These are phyloP conservation scores for Camelina laxa DNA, from an alignment of 345 rosid genomes.

Conservation along the genomic window DNA sequence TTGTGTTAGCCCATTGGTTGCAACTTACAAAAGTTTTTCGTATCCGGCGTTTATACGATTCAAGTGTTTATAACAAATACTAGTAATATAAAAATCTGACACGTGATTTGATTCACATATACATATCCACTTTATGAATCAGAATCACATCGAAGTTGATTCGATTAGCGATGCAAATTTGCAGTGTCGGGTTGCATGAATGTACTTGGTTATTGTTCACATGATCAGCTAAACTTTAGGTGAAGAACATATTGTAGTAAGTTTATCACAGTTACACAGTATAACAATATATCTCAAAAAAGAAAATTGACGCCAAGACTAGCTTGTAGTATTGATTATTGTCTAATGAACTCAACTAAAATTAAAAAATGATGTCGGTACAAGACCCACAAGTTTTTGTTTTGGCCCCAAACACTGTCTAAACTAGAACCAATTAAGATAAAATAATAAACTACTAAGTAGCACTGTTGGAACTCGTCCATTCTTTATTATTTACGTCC, in stretches of 20 bases:
- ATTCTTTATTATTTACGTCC: not conserved
- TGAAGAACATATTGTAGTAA: not conserved
- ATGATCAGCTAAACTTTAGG: conserved; percentile 14
- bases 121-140: not conserved
- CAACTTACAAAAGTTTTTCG: conserved; percentile 19
- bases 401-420: not conserved
- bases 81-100: conserved; percentile 11
- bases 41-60: conserved; percentile 13
- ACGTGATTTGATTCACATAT: conserved; percentile 31
- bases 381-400: too few species aligned
- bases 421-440: not conserved
- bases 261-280: not conserved
- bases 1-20: conserved; percentile 40
- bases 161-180: conserved; percentile 18
- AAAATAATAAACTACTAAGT: too few species aligned
- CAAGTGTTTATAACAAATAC: not conserved
- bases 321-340: not conserved
- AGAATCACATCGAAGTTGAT: conserved; percentile 25
- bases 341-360: conserved; percentile 1
- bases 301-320: not conserved
- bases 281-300: not conserved
- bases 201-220: conserved; percentile 16
- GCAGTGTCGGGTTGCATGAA: conserved; percentile 8
- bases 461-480: not conserved
- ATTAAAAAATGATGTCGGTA: too few species aligned